Conservation (phyloP, 2,329 filamentous ascomycete genomes). For the Leptographium radiaticola region DNA sequence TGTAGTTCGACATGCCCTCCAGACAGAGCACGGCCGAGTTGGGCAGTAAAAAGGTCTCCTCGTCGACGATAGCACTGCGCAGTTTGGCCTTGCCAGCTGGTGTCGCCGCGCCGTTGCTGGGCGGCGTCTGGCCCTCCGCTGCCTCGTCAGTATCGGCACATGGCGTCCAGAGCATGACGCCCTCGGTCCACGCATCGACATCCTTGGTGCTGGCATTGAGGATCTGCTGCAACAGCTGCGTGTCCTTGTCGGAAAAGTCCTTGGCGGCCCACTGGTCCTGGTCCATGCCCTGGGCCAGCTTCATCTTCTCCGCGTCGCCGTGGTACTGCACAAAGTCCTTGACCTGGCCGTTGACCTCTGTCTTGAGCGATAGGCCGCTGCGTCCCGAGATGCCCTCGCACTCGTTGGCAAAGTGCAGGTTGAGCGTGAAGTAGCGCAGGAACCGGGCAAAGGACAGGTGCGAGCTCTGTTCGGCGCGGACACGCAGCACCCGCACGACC, state of each 20-base stretch:
- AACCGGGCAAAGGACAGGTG: conserved; percentile 57
- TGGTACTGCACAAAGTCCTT: conserved; percentile 63
- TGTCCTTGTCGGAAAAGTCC: conserved; percentile 56
- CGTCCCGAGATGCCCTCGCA: conserved; percentile 75
- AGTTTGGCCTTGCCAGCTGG: conserved; percentile 45
- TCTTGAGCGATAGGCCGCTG: conserved; percentile 63
- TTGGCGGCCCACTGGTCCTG: conserved; percentile 67
- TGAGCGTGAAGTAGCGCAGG: conserved; percentile 70
- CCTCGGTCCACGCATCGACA: conserved; percentile 51
- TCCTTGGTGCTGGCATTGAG: conserved; percentile 60
- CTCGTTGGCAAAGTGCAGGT: conserved; percentile 72
- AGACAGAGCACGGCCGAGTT: conserved; percentile 73
- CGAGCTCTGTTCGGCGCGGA: conserved; percentile 61
- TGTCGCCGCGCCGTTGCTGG: conserved; percentile 2
- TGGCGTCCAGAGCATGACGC: conserved; percentile 44
- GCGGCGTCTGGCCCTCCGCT: neutral
- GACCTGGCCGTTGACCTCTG: conserved; percentile 69
- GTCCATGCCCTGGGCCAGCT: conserved; percentile 64
- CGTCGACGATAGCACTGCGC: conserved; percentile 65
- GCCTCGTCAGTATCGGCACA: conserved; percentile 13
- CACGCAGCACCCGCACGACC: conserved; percentile 61
- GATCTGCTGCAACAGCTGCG: conserved; percentile 47
- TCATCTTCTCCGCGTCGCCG: conserved; percentile 60
- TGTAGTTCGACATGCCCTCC: conserved; percentile 66
- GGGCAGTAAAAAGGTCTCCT: conserved; percentile 75